These are phyloP conservation scores for Leccinum pachyderme DNA, from an alignment of 1,284 basidiomycete species.

Conservation along the genomic window DNA sequence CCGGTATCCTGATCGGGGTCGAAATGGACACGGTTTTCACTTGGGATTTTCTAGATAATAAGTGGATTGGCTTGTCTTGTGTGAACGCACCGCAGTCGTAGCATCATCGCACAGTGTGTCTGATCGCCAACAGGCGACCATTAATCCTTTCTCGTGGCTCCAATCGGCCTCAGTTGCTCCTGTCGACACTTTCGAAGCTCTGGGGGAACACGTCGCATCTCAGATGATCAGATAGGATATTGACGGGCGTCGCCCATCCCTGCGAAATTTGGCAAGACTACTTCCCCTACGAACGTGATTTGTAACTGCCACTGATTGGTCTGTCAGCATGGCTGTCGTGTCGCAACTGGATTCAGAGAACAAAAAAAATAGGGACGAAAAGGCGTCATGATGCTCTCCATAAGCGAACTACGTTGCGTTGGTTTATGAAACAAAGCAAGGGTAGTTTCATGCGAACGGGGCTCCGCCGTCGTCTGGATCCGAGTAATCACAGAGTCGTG, in stretches of 20 bases:
- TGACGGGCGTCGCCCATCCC: background rate
- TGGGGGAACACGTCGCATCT: background rate
- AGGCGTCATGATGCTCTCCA: background rate
- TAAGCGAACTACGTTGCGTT: constrained; percentile 10
- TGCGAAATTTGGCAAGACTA: background rate
- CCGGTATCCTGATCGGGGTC: constrained; percentile 10
- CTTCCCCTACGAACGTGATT: background rate
- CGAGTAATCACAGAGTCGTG: background rate
- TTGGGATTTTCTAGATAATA: background rate
- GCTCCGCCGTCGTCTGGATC: background rate
- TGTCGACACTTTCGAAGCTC: background rate
- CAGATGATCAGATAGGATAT: background rate
- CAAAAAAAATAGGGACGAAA: background rate
- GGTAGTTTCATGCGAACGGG: background rate
- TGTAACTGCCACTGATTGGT: background rate
- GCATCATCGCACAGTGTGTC: background rate
- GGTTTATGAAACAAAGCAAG: background rate
- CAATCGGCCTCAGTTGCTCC: constrained; percentile 12
- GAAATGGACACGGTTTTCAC: background rate
- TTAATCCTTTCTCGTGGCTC: background rate
- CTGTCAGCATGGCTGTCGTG: too few relatives aligned
- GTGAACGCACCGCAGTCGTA: background rate
- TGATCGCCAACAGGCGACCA: constrained; percentile 10
- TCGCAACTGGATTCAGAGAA: background rate
- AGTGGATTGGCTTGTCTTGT: background rate